Evolutionary conservation across 2,329 filamentous ascomycete genomes (phyloP), one percentile per base, ranked within the genome.

Genomic region (Phyllosticta citrichinensis): DNA sequence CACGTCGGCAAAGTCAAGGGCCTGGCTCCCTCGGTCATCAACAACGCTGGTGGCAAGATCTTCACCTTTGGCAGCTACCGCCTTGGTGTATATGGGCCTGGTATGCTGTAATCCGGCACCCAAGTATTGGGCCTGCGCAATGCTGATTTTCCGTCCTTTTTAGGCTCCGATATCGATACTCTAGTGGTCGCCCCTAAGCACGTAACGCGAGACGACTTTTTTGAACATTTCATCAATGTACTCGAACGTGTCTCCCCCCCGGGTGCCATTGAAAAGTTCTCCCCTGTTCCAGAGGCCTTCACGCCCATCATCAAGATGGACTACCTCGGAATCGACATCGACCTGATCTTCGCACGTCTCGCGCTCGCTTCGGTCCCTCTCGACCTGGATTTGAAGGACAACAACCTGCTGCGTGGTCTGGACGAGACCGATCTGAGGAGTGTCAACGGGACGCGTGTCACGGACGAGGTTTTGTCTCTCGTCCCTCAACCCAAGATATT

Each of bases 241-340:
- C 83, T 99, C 56, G 78, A 87, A 66, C 81, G 87, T 66, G 87
- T 94, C 83, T 86, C 89, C 1, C 84, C 88, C 9, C 78, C 84
- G 47, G 88, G 86, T n/a, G 82, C 91, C 62, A 90, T 97, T 67
- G 87, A 88, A 63, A 90, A 95, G 71, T 80, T 97, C 68, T 87
- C 89, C 2, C 84, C 88, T 0, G 94, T 99, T 47, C 87, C 87
- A 55, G 93, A 96, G 69, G 91, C 93, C 3, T 96, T 90, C 69
- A 93, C 97, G 8, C 94, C 94, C 55, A 96, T 99, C 72, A 97
- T 99, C 79, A 97, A 97, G 73, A 89, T 97, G 69, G 90, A 96
- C 72, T 90, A 95, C 66, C 85, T 83, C 57, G 89, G 87, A 56
- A 95, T 99, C 71, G 94, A 90, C 73, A 95, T 99, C 71, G 94